Percentiles rank a stretch among this genome's conserved stretches.
Evolutionary conservation across 306 rosid genomes (phyloP).

Genomic region (Casuarina cunninghamiana): DNA sequence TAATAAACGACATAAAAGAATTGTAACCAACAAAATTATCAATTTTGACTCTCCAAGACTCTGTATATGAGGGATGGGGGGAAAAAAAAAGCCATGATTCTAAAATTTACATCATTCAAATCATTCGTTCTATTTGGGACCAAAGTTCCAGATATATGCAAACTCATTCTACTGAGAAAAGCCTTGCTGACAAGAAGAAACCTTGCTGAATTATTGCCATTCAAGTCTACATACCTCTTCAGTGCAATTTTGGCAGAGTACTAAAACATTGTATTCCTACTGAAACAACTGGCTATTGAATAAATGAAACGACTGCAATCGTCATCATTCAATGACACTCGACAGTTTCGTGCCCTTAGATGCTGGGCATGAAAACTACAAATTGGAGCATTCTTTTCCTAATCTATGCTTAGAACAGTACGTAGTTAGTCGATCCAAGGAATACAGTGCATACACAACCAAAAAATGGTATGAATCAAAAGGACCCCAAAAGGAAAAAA

Average conservation of each 20-base stretch:
- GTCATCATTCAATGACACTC: background rate
- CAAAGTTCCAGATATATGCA: background rate
- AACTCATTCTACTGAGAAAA: background rate
- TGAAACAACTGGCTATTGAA: background rate
- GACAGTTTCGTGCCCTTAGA: constrained; percentile 4
- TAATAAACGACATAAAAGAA: too few relatives aligned
- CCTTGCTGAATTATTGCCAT: too few relatives aligned
- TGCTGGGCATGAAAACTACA: constrained; percentile 12
- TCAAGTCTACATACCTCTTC: background rate
- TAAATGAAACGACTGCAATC: background rate
- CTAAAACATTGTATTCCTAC: background rate
- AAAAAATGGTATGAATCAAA: constrained; percentile 18
- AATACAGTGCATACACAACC: constrained; percentile 33
- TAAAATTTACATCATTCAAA: too few relatives aligned
- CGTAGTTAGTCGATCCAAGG: constrained; percentile 26
- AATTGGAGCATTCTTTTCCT: background rate
- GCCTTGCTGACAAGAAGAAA: background rate
- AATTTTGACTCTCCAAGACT: too few relatives aligned
- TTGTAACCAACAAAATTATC: too few relatives aligned
- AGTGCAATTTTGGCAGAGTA: background rate
- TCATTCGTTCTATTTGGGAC: background rate
- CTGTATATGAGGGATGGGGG: too few relatives aligned
- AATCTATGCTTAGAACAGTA: constrained; percentile 17
- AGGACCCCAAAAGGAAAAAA: constrained; percentile 37
- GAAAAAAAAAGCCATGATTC: too few relatives aligned